Evolutionary conservation across 345 rosid genomes (phyloP).

Genomic region (Acer campestre): DNA sequence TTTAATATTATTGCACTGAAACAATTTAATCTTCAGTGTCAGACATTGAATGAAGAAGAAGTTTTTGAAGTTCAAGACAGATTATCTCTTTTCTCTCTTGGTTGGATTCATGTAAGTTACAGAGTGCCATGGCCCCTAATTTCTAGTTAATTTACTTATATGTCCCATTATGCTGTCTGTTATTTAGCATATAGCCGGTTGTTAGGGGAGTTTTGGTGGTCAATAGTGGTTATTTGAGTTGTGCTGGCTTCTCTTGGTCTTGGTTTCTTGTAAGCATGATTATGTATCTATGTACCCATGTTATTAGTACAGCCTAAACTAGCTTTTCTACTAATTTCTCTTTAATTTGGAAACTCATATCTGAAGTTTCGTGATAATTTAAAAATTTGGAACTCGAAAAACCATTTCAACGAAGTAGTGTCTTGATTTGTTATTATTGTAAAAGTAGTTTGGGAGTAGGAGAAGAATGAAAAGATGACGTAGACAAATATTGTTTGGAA

Average conservation of each 20-base stretch:
- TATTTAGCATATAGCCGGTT: neutral
- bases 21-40: conserved; percentile 55
- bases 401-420: neutral
- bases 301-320: neutral
- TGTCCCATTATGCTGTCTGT: neutral
- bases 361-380: neutral
- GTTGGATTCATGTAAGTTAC: conserved; percentile 93
- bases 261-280: neutral
- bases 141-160: neutral
- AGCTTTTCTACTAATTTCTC: neutral
- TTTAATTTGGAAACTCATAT: neutral
- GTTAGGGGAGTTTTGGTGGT: neutral
- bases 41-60: conserved; percentile 89
- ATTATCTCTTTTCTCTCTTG: conserved; percentile 83
- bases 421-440: neutral
- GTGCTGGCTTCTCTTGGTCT: neutral
- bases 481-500: neutral
- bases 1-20: neutral
- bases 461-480: neutral
- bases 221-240: neutral
- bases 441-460: neutral
- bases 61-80: conserved; percentile 92
- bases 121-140: conserved; percentile 2
- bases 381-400: neutral
- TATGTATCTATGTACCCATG: neutral